Evolutionary conservation across 768 basidiomycete genomes (phyloP), one percentile per base, ranked within the genome.

Genomic region (Myochromella boudieri): DNA sequence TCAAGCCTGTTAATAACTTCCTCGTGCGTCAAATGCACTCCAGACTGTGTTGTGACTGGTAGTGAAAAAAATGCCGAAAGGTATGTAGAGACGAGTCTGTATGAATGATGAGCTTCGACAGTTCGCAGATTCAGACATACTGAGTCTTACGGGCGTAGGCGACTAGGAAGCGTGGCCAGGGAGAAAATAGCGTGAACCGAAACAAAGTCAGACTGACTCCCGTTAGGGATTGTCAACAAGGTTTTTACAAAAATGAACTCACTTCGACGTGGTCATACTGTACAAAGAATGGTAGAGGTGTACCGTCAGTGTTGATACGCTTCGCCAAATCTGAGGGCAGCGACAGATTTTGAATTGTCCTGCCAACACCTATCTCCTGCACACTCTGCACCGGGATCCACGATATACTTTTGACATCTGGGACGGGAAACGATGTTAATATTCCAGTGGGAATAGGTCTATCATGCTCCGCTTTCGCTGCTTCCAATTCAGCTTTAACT

Each of bases 231-330:
- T n/a, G 7, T 31, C 45, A 14, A 52, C 33, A 48, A 31, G 6
- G n/a, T n/a, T n/a, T n/a, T n/a, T n/a, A n/a, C n/a, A n/a, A n/a
- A n/a, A n/a, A n/a, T n/a, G n/a, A 40, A 42, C 46, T 21, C 45
- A 89, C 94, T 72, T 92, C 80, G 38, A 95, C 92, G 64, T 95
- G 91, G 57, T 97, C 89, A 59, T 91, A 99, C 60, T 97, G 87
- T 8, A 95, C 81, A 62, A 94, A 95, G 69, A 93, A 95, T 5
- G 95, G 83, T 26, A 95, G 62, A 3, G 77, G 62, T 2, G 73
- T 61, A 3, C 85, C 86, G 54, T 97, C 93, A 2, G 68, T 62
- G 42, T 80, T 72, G 20, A 99, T 71, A 58, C 88, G 80, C 48
- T 72, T 71, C 46, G 76, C 71, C 17, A 97, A 71, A 6, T 72